Evolutionary conservation across 108 stramenopile species (phyloP).

Genomic region (Epithemia pelagica): DNA sequence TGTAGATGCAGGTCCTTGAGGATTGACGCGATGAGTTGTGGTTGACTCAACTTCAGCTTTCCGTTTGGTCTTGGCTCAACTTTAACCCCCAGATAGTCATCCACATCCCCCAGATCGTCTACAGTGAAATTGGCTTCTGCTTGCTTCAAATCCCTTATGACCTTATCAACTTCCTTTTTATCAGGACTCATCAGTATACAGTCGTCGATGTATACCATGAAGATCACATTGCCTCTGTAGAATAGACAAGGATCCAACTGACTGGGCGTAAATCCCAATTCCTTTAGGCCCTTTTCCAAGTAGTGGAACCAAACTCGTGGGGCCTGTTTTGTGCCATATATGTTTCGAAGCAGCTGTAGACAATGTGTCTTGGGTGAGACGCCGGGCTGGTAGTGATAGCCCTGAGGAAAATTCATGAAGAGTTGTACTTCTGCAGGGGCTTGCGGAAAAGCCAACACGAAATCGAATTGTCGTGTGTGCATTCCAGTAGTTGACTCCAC

Average conservation of each 20-base stretch:
- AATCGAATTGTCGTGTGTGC: conserved; percentile 50
- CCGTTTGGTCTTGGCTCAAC: conserved; percentile 14
- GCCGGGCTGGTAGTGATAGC: too few relatives aligned
- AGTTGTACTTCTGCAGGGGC: too few relatives aligned
- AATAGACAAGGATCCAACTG: too few relatives aligned
- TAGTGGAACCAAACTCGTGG: too few relatives aligned
- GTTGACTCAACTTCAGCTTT: conserved; percentile 31
- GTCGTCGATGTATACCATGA: conserved; percentile 29
- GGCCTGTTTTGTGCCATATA: too few relatives aligned
- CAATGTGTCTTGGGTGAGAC: too few relatives aligned
- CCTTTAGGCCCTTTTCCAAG: too few relatives aligned
- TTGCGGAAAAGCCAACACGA: conserved; percentile 35
- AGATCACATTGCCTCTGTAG: conserved; percentile 23
- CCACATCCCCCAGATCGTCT: conserved; percentile 28
- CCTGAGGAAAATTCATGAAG: too few relatives aligned
- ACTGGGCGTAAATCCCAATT: too few relatives aligned
- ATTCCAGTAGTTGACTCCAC: conserved; percentile 27
- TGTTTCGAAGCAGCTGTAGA: too few relatives aligned
- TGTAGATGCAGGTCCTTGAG: conserved; percentile 18
- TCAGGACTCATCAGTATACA: conserved; percentile 21
- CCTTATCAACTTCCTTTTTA: conserved; percentile 17
- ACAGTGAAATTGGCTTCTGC: conserved; percentile 11
- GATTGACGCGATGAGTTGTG: conserved; percentile 29
- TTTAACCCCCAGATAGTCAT: conserved; percentile 34
- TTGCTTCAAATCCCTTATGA: too few relatives aligned